Conservation (phyloP, 176 grass and related monocot genomes). For the sorghum (Sorghum bicolor) region DNA sequence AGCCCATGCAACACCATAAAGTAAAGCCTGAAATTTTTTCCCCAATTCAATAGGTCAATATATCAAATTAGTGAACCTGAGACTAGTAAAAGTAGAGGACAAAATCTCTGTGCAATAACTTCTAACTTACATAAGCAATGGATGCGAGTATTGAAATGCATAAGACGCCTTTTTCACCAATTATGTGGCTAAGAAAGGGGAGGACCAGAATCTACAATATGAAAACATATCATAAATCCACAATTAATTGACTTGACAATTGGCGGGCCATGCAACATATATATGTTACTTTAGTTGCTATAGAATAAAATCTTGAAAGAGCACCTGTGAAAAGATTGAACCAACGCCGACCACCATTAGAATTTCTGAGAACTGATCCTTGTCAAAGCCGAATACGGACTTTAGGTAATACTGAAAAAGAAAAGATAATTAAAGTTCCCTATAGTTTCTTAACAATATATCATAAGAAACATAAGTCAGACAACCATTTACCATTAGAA, state of each 20-base stretch:
- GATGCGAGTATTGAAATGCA: constrained; percentile 59
- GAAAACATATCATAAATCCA: neutral
- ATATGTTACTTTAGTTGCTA: neutral
- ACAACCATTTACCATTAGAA: constrained; percentile 59
- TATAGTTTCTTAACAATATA: neutral
- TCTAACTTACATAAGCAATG: constrained; percentile 70
- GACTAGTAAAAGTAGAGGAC: neutral
- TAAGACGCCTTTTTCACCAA: constrained; percentile 65
- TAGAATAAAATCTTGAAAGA: neutral
- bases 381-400: constrained; percentile 80
- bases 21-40: constrained; percentile 37
- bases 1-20: constrained; percentile 83
- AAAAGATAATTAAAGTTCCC: neutral
- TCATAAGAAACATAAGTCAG: neutral
- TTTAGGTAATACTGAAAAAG: constrained; percentile 80
- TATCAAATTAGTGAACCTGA: neutral
- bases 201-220: constrained; percentile 65
- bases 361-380: constrained; percentile 89
- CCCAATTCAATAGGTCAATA: neutral
- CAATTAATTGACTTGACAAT: neutral
- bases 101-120: neutral
- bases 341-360: constrained; percentile 80
- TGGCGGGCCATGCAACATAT: neutral
- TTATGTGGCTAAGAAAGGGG: constrained; percentile 49
- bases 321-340: constrained; percentile 83